Conservation (phyloP, 2,329 filamentous ascomycete genomes). For the Aspergillus sp. region DNA sequence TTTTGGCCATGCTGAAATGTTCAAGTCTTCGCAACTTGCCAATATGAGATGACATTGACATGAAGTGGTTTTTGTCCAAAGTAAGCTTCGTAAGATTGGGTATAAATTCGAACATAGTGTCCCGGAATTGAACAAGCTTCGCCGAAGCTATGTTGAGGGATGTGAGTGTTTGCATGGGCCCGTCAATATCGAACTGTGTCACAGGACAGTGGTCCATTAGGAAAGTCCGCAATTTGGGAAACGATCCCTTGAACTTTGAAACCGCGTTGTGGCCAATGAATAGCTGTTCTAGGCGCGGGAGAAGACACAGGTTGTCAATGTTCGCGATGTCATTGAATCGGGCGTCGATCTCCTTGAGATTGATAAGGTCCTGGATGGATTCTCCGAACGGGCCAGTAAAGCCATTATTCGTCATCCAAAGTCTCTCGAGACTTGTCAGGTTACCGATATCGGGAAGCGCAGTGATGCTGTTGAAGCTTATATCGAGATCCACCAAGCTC, state of each 20-base stretch:
- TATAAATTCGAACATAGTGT: conserved; percentile 84
- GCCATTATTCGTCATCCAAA: conserved; percentile 95
- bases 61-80: conserved; percentile 93
- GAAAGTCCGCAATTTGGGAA: conserved; percentile 77
- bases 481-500: conserved; percentile 85
- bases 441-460: conserved; percentile 77
- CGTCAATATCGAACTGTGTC: conserved; percentile 83
- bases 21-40: conserved; percentile 81
- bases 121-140: conserved; percentile 83
- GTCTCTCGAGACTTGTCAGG: conserved; percentile 75
- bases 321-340: conserved; percentile 88
- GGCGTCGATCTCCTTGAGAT: conserved; percentile 84
- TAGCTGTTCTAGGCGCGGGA: conserved; percentile 84
- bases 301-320: conserved; percentile 80
- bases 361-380: conserved; percentile 70
- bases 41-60: conserved; percentile 81
- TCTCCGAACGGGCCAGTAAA: conserved; percentile 72
- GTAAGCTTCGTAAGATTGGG: conserved; percentile 83
- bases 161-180: conserved; percentile 76
- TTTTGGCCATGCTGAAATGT: conserved; percentile 91
- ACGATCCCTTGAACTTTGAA: conserved; percentile 85
- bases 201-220: conserved; percentile 94
- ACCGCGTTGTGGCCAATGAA: conserved; percentile 91
- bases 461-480: conserved; percentile 92
- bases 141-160: conserved; percentile 86